A percentile compares a stretch with the other conserved stretches of the same genome.
phyloP scores from a whole-genome alignment of 495 filamentous ascomycete genomes.

The Saxophila tyrrhenica region DNA sequence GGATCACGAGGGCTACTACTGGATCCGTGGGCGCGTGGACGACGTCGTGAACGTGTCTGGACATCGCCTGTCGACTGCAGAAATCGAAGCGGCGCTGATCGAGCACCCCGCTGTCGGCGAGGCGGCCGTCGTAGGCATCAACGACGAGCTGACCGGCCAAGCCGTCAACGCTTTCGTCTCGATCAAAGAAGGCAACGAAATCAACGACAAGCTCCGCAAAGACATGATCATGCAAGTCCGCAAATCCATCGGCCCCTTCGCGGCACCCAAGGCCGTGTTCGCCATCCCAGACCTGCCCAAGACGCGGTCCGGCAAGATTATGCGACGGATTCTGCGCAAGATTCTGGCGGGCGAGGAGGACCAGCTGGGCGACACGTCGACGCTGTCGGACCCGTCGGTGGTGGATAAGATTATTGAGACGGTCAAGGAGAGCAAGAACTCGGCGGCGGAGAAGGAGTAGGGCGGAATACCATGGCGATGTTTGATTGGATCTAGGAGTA shows the following conservation, averaged over 20 bases:
- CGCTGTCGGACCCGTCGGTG: slow-evolving; percentile 79
- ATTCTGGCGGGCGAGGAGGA: slow-evolving; percentile 95
- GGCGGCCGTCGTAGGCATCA: slow-evolving; percentile 87
- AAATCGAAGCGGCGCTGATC: slow-evolving; percentile 93
- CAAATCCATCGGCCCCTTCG: slow-evolving; percentile 94
- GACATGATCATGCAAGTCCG: slow-evolving; percentile 90
- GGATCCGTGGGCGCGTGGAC: slow-evolving; percentile 97
- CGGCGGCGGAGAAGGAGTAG: not conserved
- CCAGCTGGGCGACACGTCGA: slow-evolving; percentile 84
- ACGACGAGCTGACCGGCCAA: slow-evolving; percentile 89
- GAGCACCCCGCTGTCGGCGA: slow-evolving; percentile 86
- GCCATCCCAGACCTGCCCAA: slow-evolving; percentile 89
- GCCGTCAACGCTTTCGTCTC: slow-evolving; percentile 95
- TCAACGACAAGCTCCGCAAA: slow-evolving; percentile 73
- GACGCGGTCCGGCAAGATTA: slow-evolving; percentile 96
- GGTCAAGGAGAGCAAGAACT: slow-evolving; percentile 44
- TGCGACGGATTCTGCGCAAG: slow-evolving; percentile 95
- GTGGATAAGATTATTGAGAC: slow-evolving; percentile 79
- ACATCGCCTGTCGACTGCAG: slow-evolving; percentile 90
- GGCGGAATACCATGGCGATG: not conserved
- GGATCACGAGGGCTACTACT: slow-evolving; percentile 98
- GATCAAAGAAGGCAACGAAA: slow-evolving; percentile 75
- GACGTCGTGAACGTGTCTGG: slow-evolving; percentile 97
- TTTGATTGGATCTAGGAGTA: not conserved
- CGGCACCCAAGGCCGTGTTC: slow-evolving; percentile 86